Percentiles rank a stretch among this genome's conserved stretches.
Conservation (phyloP, 305 asterid species). For the Solanum hybrid region DNA sequence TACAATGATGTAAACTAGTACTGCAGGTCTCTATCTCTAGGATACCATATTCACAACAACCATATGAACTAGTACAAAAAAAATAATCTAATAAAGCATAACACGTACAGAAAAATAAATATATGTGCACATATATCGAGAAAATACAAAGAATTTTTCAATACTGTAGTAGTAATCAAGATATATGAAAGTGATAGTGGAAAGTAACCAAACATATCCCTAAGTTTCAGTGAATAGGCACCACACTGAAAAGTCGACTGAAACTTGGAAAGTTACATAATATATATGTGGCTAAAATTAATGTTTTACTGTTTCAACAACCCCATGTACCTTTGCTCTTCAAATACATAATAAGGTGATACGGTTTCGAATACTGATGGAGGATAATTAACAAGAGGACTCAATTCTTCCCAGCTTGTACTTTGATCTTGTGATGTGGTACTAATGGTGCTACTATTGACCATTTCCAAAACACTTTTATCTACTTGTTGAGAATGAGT, state of each 20-base stretch:
- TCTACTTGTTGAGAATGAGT: slow-evolving; percentile 18
- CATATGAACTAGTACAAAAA: not conserved
- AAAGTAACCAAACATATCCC: slow-evolving; percentile 10
- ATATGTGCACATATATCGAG: not conserved
- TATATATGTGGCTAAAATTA: not conserved
- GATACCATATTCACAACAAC: not conserved
- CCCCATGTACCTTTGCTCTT: slow-evolving; percentile 26
- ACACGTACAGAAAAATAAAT: not conserved
- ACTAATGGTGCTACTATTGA: slow-evolving; percentile 10
- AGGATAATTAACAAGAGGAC: slow-evolving; percentile 15
- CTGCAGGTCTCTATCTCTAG: not conserved
- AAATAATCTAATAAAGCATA: not conserved
- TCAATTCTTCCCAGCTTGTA: slow-evolving; percentile 29
- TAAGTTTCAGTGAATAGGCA: slow-evolving; percentile 4
- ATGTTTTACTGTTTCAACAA: slow-evolving; percentile 14
- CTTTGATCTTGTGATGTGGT: slow-evolving; percentile 15
- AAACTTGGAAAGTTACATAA: not conserved
- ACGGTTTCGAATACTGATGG: slow-evolving; percentile 11
- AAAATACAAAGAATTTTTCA: not conserved
- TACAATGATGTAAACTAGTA: not conserved
- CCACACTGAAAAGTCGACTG: slow-evolving; percentile 17
- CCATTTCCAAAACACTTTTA: slow-evolving; percentile 22
- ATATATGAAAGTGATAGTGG: slow-evolving; percentile 22
- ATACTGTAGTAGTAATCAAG: slow-evolving; percentile 9
- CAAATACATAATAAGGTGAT: slow-evolving; percentile 14